Percentiles rank a stretch among this genome's conserved stretches.
These are phyloP conservation scores for Metarhizium guizhouense DNA, from an alignment of 2,329 filamentous ascomycete genomes.

Conservation along the genomic window DNA sequence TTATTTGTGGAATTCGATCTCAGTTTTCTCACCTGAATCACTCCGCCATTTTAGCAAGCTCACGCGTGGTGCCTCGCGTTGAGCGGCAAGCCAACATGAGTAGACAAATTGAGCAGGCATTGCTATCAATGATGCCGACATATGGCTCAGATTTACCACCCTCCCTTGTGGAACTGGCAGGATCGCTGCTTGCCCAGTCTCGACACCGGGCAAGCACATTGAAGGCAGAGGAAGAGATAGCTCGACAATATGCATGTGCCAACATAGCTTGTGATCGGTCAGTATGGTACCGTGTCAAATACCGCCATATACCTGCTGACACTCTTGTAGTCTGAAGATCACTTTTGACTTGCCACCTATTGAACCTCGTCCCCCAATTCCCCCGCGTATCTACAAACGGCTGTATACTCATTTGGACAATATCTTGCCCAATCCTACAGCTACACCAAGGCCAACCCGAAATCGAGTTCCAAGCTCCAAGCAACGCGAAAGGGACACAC, in stretches of 20 bases:
- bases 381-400: slow-evolving; percentile 73
- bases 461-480: slow-evolving; percentile 25
- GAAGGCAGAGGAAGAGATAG: slow-evolving; percentile 80
- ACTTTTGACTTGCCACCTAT: slow-evolving; percentile 68
- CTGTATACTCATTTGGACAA: slow-evolving; percentile 73
- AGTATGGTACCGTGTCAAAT: neutral
- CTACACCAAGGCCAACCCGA: slow-evolving; percentile 20
- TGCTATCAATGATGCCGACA: slow-evolving; percentile 67
- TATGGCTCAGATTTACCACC: slow-evolving; percentile 58
- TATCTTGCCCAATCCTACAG: slow-evolving; percentile 44
- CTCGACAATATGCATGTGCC: slow-evolving; percentile 74
- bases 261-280: slow-evolving; percentile 84
- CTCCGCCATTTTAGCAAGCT: neutral
- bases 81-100: slow-evolving; percentile 46
- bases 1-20: neutral
- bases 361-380: slow-evolving; percentile 66
- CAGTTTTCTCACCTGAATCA: neutral
- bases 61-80: neutral
- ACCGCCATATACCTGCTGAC: neutral
- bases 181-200: slow-evolving; percentile 71
- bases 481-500: slow-evolving; percentile 17
- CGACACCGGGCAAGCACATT: slow-evolving; percentile 67
- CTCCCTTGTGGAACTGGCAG: slow-evolving; percentile 61
- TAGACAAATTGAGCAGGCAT: slow-evolving; percentile 61
- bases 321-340: slow-evolving; percentile 55